Evolutionary conservation across 441 rosid species (phyloP).

Genomic region (Adansonia gregorii): DNA sequence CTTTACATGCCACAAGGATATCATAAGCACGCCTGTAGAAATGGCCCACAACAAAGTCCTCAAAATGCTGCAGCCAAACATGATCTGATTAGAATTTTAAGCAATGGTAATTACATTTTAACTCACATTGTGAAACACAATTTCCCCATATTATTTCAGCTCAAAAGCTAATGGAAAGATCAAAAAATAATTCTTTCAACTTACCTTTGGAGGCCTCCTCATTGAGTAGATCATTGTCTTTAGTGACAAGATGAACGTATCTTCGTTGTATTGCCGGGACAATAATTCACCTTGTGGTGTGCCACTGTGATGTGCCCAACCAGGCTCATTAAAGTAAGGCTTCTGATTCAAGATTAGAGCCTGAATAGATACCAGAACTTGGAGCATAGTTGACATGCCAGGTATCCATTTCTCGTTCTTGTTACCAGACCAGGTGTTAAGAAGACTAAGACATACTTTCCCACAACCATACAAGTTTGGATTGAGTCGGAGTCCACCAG

Average conservation of each 20-base stretch:
- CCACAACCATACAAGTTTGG: slow-evolving; percentile 78
- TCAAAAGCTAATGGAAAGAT: background rate
- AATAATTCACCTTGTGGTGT: slow-evolving; percentile 45
- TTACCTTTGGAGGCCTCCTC: slow-evolving; percentile 82
- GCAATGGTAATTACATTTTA: background rate
- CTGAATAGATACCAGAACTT: slow-evolving; percentile 92
- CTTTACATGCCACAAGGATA: slow-evolving; percentile 71
- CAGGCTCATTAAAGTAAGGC: slow-evolving; percentile 92
- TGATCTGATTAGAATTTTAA: background rate
- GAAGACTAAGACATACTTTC: slow-evolving; percentile 92
- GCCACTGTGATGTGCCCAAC: slow-evolving; percentile 52
- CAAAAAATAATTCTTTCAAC: slow-evolving; percentile 14
- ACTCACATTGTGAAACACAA: background rate
- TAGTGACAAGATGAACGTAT: slow-evolving; percentile 56
- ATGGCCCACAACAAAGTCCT: slow-evolving; percentile 75
- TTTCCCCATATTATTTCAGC: background rate
- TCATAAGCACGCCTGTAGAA: slow-evolving; percentile 62
- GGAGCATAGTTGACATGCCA: slow-evolving; percentile 70
- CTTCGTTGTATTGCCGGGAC: slow-evolving; percentile 69
- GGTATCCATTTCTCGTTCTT: slow-evolving; percentile 84
- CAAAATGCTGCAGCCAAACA: slow-evolving; percentile 65
- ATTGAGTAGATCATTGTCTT: slow-evolving; percentile 72
- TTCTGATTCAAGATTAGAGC: slow-evolving; percentile 80
- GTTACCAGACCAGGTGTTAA: slow-evolving; percentile 80
- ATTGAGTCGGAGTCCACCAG: slow-evolving; percentile 85